phyloP scores from a whole-genome alignment of 176 grass and related monocot genomes.

The Carex pumila region DNA sequence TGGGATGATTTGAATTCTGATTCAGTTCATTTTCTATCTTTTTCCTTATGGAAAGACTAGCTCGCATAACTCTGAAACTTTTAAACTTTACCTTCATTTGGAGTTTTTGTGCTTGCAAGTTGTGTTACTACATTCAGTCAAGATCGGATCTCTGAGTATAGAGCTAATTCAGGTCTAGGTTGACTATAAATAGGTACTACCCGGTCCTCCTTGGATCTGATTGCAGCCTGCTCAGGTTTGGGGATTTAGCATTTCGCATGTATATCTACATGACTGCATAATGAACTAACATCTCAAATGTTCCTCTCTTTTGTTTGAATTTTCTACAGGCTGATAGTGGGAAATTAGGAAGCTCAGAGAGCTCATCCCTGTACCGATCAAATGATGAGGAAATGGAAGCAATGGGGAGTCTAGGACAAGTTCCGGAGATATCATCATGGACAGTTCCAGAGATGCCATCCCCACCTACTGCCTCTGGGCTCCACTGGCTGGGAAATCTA shows the following conservation, averaged over 20 bases:
- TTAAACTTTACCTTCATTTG: neutral
- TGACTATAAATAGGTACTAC: neutral
- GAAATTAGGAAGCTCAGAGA: slow-evolving; percentile 52
- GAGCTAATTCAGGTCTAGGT: neutral
- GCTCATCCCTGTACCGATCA: slow-evolving; percentile 40
- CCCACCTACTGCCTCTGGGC: slow-evolving; percentile 56
- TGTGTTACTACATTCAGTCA: neutral
- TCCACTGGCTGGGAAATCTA: slow-evolving; percentile 49
- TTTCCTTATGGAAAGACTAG: neutral
- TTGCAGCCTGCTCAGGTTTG: neutral
- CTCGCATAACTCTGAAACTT: neutral
- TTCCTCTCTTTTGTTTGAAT: slow-evolving; percentile 15
- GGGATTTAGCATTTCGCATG: neutral
- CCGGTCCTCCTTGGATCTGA: neutral
- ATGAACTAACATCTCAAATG: neutral
- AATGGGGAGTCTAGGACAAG: slow-evolving; percentile 45
- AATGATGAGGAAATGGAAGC: slow-evolving; percentile 38
- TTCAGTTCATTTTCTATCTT: neutral
- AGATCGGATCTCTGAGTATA: neutral
- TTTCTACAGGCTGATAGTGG: slow-evolving; percentile 64
- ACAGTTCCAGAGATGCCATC: slow-evolving; percentile 57
- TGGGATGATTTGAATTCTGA: neutral
- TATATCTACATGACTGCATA: neutral
- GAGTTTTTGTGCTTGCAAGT: neutral
- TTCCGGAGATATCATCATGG: slow-evolving; percentile 61